Percentiles rank a stretch among this genome's conserved stretches.
phyloP scores from a whole-genome alignment of 352 stramenopile genomes.

The Globisporangium canariense region DNA sequence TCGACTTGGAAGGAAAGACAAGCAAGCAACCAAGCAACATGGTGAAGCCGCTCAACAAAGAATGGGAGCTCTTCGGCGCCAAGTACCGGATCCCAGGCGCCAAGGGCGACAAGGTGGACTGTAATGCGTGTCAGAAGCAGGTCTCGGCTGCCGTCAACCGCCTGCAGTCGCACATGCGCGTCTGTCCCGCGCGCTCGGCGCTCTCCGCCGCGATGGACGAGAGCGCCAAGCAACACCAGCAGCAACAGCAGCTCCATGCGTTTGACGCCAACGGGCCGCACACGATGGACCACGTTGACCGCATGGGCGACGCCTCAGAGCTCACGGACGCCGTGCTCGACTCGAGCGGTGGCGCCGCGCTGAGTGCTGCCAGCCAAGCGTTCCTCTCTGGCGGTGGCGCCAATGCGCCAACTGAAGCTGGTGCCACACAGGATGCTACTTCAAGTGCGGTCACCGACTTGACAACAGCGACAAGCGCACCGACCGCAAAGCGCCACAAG shows the following conservation, averaged over 20 bases:
- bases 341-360: background rate
- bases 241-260: background rate
- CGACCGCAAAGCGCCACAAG: constrained; percentile 25
- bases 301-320: background rate
- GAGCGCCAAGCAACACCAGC: background rate
- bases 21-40: constrained; percentile 19
- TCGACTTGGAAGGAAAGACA: too few species aligned
- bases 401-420: background rate
- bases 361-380: background rate
- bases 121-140: constrained; percentile 58
- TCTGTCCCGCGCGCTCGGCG: constrained; percentile 38
- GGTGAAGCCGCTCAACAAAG: constrained; percentile 59
- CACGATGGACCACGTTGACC: background rate
- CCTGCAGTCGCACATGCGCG: constrained; percentile 59
- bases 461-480: constrained; percentile 4
- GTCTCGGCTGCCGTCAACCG: constrained; percentile 59
- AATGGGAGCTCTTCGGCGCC: constrained; percentile 64
- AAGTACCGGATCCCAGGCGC: constrained; percentile 52
- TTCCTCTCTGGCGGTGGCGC: background rate
- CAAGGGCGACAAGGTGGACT: constrained; percentile 64
- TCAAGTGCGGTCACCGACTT: background rate
- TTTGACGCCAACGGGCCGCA: background rate
- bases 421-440: background rate
- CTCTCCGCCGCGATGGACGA: constrained; percentile 3
- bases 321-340: constrained; percentile 3